phyloP scores from a whole-genome alignment of 345 rosid genomes.

The Theobroma cacao region DNA sequence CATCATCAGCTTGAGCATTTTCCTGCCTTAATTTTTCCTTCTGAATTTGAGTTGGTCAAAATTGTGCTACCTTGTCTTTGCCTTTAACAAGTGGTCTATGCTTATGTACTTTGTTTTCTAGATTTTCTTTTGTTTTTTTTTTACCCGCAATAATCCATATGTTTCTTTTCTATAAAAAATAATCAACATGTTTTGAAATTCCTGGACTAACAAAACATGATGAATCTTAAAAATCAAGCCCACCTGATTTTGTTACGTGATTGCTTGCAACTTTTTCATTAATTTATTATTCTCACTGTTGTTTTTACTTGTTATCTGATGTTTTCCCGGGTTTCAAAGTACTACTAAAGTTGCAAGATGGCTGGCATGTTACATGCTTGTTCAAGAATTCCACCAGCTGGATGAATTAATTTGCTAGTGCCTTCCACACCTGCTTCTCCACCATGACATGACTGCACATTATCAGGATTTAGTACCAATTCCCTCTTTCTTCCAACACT shows the following conservation, averaged over 20 bases:
- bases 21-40: background rate
- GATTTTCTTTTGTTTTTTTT: background rate
- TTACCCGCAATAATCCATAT: background rate
- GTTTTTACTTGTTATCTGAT: background rate
- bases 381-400: too few relatives aligned
- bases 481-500: background rate
- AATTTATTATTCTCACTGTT: background rate
- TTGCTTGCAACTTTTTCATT: background rate
- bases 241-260: background rate
- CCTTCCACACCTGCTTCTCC: slow-evolving; percentile 6
- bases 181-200: background rate
- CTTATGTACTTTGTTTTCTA: too few relatives aligned
- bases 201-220: background rate
- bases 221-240: background rate
- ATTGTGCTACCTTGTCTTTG: background rate
- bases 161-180: background rate
- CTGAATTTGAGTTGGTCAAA: slow-evolving; percentile 12
- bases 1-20: background rate
- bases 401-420: slow-evolving; percentile 10
- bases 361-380: background rate
- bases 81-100: background rate
- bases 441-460: slow-evolving; percentile 2
- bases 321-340: background rate
- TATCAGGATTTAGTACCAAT: background rate
- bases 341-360: background rate